Evolutionary conservation across 768 basidiomycete species (phyloP).

Genomic region (Tylopilus vinaceipallidus): DNA sequence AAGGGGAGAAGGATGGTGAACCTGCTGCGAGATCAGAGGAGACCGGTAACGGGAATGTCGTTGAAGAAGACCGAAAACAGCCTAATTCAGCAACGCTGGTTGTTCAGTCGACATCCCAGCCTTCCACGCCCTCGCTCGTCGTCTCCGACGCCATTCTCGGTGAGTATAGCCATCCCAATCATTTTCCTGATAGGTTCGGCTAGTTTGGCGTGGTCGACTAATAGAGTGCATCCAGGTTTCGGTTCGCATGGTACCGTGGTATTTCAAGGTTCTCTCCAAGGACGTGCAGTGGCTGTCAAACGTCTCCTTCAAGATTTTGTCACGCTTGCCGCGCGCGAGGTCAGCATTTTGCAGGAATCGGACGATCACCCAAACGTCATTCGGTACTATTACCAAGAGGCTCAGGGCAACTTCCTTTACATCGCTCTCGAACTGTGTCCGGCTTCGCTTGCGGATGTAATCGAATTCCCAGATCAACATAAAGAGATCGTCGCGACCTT

Average conservation of each 20-base stretch:
- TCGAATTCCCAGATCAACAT: constrained; percentile 76
- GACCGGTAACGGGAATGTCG: constrained; percentile 24
- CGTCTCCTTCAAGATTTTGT: constrained; percentile 94
- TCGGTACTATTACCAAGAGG: constrained; percentile 96
- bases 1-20: constrained; percentile 27
- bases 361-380: constrained; percentile 99
- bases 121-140: constrained; percentile 48
- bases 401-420: constrained; percentile 90
- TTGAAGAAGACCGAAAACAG: constrained; percentile 16
- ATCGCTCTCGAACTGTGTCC: constrained; percentile 96
- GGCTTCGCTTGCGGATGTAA: constrained; percentile 81
- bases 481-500: constrained; percentile 77
- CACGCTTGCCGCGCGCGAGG: constrained; percentile 90
- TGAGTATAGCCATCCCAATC: constrained; percentile 33
- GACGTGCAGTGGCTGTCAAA: constrained; percentile 97
- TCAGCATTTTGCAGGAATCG: constrained; percentile 90
- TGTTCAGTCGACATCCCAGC: constrained; percentile 23
- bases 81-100: constrained; percentile 18
- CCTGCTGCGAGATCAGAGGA: constrained; percentile 35
- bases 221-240: constrained; percentile 55
- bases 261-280: constrained; percentile 91
- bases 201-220: constrained; percentile 3
- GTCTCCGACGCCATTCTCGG: constrained; percentile 78
- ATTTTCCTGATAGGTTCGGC: neutral
- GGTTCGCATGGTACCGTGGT: constrained; percentile 98